Evolutionary conservation across 208 protist species (phyloP).

Genomic region (Leptomonas pyrrhocoris): DNA sequence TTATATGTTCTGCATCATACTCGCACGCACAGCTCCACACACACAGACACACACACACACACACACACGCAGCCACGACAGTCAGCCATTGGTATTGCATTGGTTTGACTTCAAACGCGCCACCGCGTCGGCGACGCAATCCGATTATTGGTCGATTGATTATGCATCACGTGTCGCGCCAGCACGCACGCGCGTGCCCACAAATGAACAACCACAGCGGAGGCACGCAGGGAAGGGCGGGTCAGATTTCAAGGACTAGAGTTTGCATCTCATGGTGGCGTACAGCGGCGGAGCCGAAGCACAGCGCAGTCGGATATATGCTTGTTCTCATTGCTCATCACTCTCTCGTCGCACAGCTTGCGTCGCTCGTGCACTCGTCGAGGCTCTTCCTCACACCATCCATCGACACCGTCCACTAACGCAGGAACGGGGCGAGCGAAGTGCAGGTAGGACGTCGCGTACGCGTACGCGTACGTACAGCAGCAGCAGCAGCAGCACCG

Average conservation of each 20-base stretch:
- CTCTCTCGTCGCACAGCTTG: neutral
- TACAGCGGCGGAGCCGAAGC: constrained; percentile 13
- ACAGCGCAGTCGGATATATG: constrained; percentile 50
- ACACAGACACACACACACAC: neutral
- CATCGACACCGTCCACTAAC: constrained; percentile 35
- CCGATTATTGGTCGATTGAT: constrained; percentile 25
- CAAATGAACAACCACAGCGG: neutral
- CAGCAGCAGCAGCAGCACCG: neutral
- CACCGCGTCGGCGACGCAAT: constrained; percentile 7
- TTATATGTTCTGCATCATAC: constrained; percentile 43
- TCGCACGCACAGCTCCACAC: constrained; percentile 19
- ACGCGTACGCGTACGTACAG: constrained; percentile 3
- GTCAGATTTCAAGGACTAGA: constrained; percentile 69
- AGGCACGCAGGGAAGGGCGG: too few species aligned
- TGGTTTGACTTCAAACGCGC: constrained; percentile 19
- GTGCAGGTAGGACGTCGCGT: constrained; percentile 20
- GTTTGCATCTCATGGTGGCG: constrained; percentile 38
- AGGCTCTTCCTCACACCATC: constrained; percentile 36
- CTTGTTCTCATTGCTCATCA: constrained; percentile 68
- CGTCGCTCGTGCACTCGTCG: constrained; percentile 2
- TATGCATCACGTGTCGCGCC: neutral
- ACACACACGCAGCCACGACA: constrained; percentile 1
- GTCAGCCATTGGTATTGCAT: constrained; percentile 20
- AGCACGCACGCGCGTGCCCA: too few species aligned
- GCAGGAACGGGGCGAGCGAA: constrained; percentile 53